phyloP scores from a whole-genome alignment of 164 flowering plant genomes.

The Vitis labrusca region DNA sequence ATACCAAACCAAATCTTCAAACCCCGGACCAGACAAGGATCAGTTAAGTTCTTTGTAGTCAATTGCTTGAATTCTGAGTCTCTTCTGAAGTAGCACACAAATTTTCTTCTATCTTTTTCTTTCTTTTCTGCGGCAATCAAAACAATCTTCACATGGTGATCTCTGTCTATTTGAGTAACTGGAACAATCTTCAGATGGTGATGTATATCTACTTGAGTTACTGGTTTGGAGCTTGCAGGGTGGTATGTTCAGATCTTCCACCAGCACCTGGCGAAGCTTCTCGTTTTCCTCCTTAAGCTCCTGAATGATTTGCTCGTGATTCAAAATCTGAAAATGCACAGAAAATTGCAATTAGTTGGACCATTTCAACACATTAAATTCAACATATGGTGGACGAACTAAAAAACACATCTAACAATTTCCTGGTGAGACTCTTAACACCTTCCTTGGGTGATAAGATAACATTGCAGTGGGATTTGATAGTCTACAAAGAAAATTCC shows the following conservation, averaged over 20 bases:
- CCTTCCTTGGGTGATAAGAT: too few relatives aligned
- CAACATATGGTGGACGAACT: background rate
- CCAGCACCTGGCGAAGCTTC: conserved; percentile 67
- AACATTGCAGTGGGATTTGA: too few relatives aligned
- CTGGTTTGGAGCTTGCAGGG: conserved; percentile 52
- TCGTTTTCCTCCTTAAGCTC: conserved; percentile 78
- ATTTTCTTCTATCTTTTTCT: conserved; percentile 30
- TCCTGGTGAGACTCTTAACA: too few relatives aligned
- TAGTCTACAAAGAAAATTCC: too few relatives aligned
- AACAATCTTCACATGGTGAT: conserved; percentile 64
- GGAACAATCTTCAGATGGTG: conserved; percentile 42
- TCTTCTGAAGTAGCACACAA: too few relatives aligned
- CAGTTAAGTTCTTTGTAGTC: too few relatives aligned
- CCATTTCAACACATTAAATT: background rate
- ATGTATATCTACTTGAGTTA: conserved; percentile 21
- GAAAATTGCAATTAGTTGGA: background rate
- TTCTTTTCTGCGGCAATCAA: conserved; percentile 77
- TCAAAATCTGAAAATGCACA: conserved; percentile 59
- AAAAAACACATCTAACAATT: background rate
- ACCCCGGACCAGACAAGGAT: too few relatives aligned
- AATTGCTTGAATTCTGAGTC: too few relatives aligned
- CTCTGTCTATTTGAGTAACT: background rate
- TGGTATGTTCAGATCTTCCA: conserved; percentile 78
- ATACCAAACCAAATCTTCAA: too few relatives aligned
- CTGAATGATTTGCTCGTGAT: conserved; percentile 79